Evolutionary conservation across 805 yeast species (phyloP).

Genomic region (Ogataea henricii): DNA sequence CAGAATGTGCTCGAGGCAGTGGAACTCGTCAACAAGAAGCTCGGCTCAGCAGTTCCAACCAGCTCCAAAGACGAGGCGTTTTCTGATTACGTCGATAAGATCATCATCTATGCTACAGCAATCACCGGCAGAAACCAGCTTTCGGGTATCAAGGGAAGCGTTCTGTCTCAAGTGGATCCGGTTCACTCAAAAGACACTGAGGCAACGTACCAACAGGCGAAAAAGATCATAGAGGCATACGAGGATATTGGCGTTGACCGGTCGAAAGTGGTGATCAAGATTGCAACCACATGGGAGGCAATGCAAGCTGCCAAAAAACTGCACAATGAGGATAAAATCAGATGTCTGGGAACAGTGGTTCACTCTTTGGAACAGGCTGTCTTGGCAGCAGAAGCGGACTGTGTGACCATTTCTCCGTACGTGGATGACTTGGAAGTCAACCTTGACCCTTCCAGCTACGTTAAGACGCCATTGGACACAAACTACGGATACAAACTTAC

Average conservation of each 20-base stretch:
- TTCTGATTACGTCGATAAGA: constrained; percentile 19
- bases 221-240: constrained; percentile 32
- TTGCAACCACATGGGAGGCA: constrained; percentile 38
- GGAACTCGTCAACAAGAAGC: constrained; percentile 15
- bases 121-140: constrained; percentile 29
- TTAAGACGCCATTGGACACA: constrained; percentile 23
- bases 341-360: constrained; percentile 39
- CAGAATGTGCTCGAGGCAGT: constrained; percentile 25
- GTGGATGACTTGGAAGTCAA: constrained; percentile 34
- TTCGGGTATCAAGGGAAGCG: constrained; percentile 24
- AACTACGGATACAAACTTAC: constrained; percentile 35
- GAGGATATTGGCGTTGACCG: constrained; percentile 36
- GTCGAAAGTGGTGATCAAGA: constrained; percentile 36
- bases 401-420: constrained; percentile 38
- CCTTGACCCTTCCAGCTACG: constrained; percentile 30
- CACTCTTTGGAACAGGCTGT: constrained; percentile 39
- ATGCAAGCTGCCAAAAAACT: constrained; percentile 36
- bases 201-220: constrained; percentile 30
- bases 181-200: constrained; percentile 28
- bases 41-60: constrained; percentile 15
- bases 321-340: constrained; percentile 26
- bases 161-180: constrained; percentile 35
- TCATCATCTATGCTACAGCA: constrained; percentile 27
- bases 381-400: constrained; percentile 40
- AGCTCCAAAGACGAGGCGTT: constrained; percentile 12